A percentile compares a stretch with the other conserved stretches of the same genome.
phyloP scores from a whole-genome alignment of 2,329 filamentous ascomycete species.

The Calonectria leucothoes region DNA sequence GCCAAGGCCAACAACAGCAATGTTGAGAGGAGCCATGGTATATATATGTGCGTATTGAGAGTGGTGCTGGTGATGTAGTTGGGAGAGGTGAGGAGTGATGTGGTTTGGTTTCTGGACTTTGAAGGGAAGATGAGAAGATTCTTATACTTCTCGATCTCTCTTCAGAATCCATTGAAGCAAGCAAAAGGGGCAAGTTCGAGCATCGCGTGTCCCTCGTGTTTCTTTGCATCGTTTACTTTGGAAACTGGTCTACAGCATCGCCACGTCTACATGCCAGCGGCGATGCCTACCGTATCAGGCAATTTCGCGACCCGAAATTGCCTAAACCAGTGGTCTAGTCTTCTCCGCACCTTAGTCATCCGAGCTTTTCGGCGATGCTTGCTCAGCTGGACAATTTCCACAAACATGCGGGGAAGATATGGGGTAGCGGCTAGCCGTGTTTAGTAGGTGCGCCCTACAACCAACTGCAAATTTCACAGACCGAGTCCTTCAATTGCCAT shows the following conservation, averaged over 20 bases:
- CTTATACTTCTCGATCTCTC: not conserved
- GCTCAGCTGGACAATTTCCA: not conserved
- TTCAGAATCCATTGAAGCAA: not conserved
- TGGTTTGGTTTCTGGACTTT: not conserved
- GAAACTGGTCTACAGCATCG: not conserved
- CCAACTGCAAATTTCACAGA: not conserved
- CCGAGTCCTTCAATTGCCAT: not conserved
- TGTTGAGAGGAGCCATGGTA: constrained; percentile 26
- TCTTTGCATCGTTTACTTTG: not conserved
- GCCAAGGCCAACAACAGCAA: constrained; percentile 33
- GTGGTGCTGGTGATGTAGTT: not conserved
- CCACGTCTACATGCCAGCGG: not conserved
- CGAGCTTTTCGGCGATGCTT: not conserved
- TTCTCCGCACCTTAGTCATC: not conserved
- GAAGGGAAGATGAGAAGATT: not conserved
- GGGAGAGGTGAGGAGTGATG: not conserved
- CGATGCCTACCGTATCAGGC: not conserved
- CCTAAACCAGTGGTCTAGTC: not conserved
- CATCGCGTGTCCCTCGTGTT: not conserved
- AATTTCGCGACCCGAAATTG: not conserved
- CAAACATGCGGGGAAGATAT: not conserved
- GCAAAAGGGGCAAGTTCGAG: not conserved
- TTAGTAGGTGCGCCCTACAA: constrained; percentile 9
- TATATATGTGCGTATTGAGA: not conserved
- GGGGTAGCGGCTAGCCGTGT: constrained; percentile 2